phyloP scores from a whole-genome alignment of 495 filamentous ascomycete species.

The Tuber magnatum region DNA sequence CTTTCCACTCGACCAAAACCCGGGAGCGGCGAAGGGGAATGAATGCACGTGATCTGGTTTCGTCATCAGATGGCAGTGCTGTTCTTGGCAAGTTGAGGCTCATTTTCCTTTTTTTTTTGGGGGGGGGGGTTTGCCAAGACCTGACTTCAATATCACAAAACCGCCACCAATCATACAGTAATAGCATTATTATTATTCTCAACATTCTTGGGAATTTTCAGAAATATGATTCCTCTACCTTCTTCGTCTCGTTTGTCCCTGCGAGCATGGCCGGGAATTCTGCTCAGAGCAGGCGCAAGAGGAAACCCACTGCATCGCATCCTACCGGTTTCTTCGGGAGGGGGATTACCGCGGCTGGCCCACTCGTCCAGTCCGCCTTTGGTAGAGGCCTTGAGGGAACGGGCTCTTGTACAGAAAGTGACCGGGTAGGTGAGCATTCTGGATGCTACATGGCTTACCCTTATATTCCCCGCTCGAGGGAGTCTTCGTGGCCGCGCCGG shows the following conservation, averaged over 20 bases:
- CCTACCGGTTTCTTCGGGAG: not conserved
- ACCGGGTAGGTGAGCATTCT: slow-evolving; percentile 60
- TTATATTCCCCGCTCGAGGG: not conserved
- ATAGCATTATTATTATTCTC: too few species aligned
- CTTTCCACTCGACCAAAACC: not conserved
- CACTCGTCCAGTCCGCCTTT: slow-evolving; percentile 9
- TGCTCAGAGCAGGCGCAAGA: not conserved
- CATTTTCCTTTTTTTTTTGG: not conserved
- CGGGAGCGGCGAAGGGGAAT: slow-evolving; percentile 2
- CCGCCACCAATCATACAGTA: too few species aligned
- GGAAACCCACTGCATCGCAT: not conserved
- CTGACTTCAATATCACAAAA: not conserved
- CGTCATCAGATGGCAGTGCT: slow-evolving; percentile 24
- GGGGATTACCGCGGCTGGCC: not conserved
- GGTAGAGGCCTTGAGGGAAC: slow-evolving; percentile 55
- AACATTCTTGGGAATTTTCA: not conserved
- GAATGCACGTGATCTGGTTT: slow-evolving; percentile 18
- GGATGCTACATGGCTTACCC: not conserved
- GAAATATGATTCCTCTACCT: not conserved
- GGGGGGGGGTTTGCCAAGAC: not conserved
- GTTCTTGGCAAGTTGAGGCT: slow-evolving; percentile 15
- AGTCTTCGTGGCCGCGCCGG: not conserved
- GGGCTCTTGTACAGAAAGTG: slow-evolving; percentile 70
- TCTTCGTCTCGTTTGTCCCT: not conserved
- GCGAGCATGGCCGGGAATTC: not conserved